Base-by-base conservation (phyloP, 1,139 yeast species). In the Scheffersomyces segobiensis region DNA sequence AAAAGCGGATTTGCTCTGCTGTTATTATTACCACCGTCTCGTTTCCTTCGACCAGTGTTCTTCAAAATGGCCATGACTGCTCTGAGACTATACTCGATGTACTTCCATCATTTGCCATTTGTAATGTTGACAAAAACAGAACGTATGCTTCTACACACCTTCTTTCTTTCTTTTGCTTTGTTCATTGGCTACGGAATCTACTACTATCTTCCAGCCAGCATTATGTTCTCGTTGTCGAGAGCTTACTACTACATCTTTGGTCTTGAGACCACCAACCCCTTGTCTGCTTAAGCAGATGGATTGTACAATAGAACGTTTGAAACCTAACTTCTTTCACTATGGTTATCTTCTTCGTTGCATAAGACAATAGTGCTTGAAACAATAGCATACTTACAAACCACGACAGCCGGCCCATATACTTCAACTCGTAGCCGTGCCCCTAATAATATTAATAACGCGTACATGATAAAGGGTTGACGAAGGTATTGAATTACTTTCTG, bases 121-220 rank as follows among this genome's bases (percentile, higher is more conserved):
- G 68, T 66, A 58, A 78, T 78, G 81, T 73, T 78, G 68, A 78
- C 82, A 22, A 63, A 64, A 52, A 65, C 71, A 10, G 82, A 78
- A 65, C 65, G 74, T n/a, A 55, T 71, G 50, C 58, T 75, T 20
- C 68, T 77, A 55, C 80, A 71, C 60, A 50, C 68, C 49, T 70
- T 73, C 57, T 61, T 76, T 54, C 65, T 76, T 52, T 68, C 76
- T 51, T 76, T 77, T 59, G 60, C 71, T 17, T 61, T 73, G 48
- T 71, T 79, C 56, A 69, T 77, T 24, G 72, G 74, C 7, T 79
- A 76, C 64, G 81, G 82, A n/a, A 55, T 78, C 52, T 77, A 73
- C 63, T 68, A 72, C 53, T 76, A 73, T 66, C 67, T 76, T 58
- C 79, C 82, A 4, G 63, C 72, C 7, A 72, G 71, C 60, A 64